phyloP scores from a whole-genome alignment of 148 eudicot species.

The Silene conica region DNA sequence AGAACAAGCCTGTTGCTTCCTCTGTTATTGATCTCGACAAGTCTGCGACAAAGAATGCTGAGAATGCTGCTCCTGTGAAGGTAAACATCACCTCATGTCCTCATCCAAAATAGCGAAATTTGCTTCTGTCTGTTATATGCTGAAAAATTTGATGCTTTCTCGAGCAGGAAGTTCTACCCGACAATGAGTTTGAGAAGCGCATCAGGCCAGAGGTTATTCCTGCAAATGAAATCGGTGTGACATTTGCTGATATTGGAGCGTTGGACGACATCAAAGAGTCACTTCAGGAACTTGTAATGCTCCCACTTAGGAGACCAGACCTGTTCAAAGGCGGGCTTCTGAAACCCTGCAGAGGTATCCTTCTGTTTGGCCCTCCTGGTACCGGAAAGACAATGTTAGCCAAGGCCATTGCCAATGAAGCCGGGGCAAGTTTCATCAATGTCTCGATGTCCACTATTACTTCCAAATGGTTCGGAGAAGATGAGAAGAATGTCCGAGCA shows the following conservation, averaged over 20 bases:
- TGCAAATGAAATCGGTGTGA: constrained; percentile 72
- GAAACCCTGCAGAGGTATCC: constrained; percentile 87
- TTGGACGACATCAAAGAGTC: constrained; percentile 80
- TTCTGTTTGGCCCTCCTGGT: constrained; percentile 94
- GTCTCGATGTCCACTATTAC: constrained; percentile 96
- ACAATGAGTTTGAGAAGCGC: constrained; percentile 90
- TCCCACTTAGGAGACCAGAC: constrained; percentile 83
- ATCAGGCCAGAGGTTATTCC: constrained; percentile 94
- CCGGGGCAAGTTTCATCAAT: constrained; percentile 97
- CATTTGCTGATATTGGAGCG: constrained; percentile 80
- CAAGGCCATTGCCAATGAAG: constrained; percentile 92
- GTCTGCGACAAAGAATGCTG: constrained; percentile 54
- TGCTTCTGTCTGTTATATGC: no score
- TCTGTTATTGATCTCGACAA: constrained; percentile 56
- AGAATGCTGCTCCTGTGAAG: constrained; percentile 48
- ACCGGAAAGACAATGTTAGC: constrained; percentile 96
- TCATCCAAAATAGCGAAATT: no score
- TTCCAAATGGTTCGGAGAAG: constrained; percentile 97
- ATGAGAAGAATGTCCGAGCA: constrained; percentile 91
- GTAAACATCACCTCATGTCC: no score
- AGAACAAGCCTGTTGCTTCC: constrained; percentile 37
- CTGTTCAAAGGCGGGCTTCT: constrained; percentile 92
- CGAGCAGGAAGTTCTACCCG: constrained; percentile 73
- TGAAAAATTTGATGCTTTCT: constrained; percentile 11
- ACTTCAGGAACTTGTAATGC: constrained; percentile 90